phyloP scores from a whole-genome alignment of 2,329 filamentous ascomycete genomes.

The Pyrenochaeta sp. region DNA sequence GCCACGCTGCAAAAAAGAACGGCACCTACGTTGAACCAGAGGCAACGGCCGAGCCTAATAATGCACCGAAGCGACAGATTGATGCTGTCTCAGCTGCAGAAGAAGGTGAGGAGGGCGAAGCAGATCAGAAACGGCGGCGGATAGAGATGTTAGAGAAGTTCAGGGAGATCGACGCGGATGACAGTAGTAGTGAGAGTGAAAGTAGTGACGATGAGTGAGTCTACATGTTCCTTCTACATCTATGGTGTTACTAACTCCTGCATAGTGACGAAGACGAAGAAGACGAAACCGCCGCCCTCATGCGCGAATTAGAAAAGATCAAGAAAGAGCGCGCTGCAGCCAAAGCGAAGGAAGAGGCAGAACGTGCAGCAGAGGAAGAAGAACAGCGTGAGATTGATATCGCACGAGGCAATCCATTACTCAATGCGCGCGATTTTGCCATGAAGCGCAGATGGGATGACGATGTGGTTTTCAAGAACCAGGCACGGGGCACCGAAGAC shows the following conservation, averaged over 20 bases:
- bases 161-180: slow-evolving; percentile 84
- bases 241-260: slow-evolving; percentile 20
- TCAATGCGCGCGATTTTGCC: slow-evolving; percentile 88
- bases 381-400: slow-evolving; percentile 88
- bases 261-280: slow-evolving; percentile 65
- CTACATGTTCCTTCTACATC: not conserved
- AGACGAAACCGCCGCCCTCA: slow-evolving; percentile 84
- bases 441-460: slow-evolving; percentile 97
- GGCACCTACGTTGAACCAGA: slow-evolving; percentile 65
- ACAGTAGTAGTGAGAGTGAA: slow-evolving; percentile 64
- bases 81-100: slow-evolving; percentile 59
- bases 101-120: slow-evolving; percentile 67
- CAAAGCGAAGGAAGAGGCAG: slow-evolving; percentile 82
- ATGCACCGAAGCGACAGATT: slow-evolving; percentile 70
- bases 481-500: slow-evolving; percentile 92
- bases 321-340: slow-evolving; percentile 84
- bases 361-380: slow-evolving; percentile 80
- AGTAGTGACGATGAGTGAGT: slow-evolving; percentile 66
- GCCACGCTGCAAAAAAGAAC: slow-evolving; percentile 85
- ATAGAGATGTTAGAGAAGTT: slow-evolving; percentile 81
- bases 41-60: slow-evolving; percentile 48
- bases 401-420: slow-evolving; percentile 87
- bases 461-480: slow-evolving; percentile 99
- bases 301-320: slow-evolving; percentile 94
- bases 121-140: slow-evolving; percentile 82